Evolutionary conservation across 2,329 filamentous ascomycete species (phyloP).

Genomic region (Ambrosiella cleistominuta): DNA sequence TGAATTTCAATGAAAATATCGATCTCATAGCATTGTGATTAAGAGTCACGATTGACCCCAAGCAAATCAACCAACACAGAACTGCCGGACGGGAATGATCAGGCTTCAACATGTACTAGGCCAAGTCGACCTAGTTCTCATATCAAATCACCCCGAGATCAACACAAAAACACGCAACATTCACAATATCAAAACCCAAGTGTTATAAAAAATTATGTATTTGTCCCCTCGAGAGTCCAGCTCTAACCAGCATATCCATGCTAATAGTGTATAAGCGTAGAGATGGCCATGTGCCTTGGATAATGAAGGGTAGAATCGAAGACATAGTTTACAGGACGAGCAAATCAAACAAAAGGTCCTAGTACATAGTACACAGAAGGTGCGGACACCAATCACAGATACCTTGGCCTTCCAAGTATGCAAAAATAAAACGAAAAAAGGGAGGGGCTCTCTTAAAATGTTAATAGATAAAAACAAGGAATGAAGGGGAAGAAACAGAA

Average conservation of each 20-base stretch:
- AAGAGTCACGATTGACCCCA: not conserved
- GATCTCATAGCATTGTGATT: not conserved
- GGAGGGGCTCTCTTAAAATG: not conserved
- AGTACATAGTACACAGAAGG: not conserved
- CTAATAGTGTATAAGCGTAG: not conserved
- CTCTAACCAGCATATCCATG: not conserved
- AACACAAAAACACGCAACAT: not conserved
- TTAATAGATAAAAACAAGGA: slow-evolving; percentile 9
- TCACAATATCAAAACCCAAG: not conserved
- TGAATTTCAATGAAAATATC: not conserved
- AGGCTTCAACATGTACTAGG: no score
- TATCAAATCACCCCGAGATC: no score
- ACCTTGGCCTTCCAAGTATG: not conserved
- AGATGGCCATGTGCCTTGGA: not conserved
- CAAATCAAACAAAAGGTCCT: not conserved
- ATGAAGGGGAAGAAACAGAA: slow-evolving; percentile 12
- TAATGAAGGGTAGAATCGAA: not conserved
- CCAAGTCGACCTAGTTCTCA: no score
- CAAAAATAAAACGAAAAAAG: not conserved
- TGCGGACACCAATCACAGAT: not conserved
- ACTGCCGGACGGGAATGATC: no score
- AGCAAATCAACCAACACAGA: no score
- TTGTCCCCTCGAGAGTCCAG: not conserved
- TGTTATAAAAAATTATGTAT: not conserved
- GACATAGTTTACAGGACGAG: not conserved